Base-by-base conservation (phyloP, 495 filamentous ascomycete species). In the Aspergillus sclerotioniger region DNA sequence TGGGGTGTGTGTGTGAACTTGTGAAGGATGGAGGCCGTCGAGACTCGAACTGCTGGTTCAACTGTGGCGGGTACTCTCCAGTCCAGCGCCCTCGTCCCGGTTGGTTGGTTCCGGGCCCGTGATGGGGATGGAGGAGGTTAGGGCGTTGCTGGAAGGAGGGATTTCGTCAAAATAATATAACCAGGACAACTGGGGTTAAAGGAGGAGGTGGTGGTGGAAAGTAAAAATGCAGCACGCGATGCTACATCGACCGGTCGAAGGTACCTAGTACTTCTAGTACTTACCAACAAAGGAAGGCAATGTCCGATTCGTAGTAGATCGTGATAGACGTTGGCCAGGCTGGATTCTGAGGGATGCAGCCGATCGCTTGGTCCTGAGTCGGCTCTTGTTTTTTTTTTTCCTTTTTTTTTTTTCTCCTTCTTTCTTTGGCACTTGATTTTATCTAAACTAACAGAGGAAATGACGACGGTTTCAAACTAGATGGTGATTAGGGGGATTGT, bases 1-100 rank as follows among this genome's bases (percentile, higher is more conserved):
- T 41, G 37, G 37, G 37, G 37, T 41, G 41, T 44, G 41, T n/a
- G n/a, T 20, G 19, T 6, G 45, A 25, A 20, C 2, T 48, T 17
- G 45, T 49, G 46, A 20, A n/a, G 13, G 37, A n/a, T 41, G 8
- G 37, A 37, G 5, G 25, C 25, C 25, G 25, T 25, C 25, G 2
- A 25, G 25, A 25, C 25, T 25, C 25, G 25, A 25, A 25, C 25
- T 25, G 25, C 25, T 49, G 25, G 47, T 50, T 50, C 47, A 50
- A 28, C 9, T 50, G 47, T 50, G 47, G 47, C 47, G 47, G 47
- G 47, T 31, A 50, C 28, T 20, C 35, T 31, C 10, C 47, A 49
- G 47, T 25, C 37, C 37, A 15, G 29, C 16, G 21, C 9, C 21
- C 46, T 20, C n/a, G n/a, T 9, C 46, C 21, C 46, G 46, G 46